phyloP scores from a whole-genome alignment of 371 early-diverging fungal species.

The Amoeboaphelidium protococcarum region DNA sequence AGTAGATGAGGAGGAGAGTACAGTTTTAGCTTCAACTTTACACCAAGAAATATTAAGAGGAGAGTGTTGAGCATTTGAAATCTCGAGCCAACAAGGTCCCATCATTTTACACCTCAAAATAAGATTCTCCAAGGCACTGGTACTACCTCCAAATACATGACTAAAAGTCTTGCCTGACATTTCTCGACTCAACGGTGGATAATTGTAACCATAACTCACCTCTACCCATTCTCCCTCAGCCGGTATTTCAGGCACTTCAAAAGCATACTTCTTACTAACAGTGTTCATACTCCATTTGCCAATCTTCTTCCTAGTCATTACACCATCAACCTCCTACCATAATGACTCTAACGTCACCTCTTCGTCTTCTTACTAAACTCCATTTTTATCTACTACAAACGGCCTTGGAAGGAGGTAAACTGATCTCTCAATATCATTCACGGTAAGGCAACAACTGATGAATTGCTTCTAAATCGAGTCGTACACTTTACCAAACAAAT shows the following conservation, averaged over 20 bases:
- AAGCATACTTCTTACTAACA: constrained; percentile 66
- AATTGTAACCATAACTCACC: constrained; percentile 18
- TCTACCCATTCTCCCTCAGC: constrained; percentile 55
- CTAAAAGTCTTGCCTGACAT: constrained; percentile 68
- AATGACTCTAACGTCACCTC: constrained; percentile 35
- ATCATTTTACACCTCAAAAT: constrained; percentile 73
- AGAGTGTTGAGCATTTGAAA: constrained; percentile 20
- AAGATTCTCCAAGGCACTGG: constrained; percentile 71
- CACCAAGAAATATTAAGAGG: constrained; percentile 47
- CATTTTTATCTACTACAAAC: constrained; percentile 20
- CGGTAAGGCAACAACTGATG: constrained; percentile 55
- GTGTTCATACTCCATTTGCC: constrained; percentile 24
- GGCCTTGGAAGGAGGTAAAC: constrained; percentile 58
- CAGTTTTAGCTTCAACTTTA: too few species aligned
- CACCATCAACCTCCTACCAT: constrained; percentile 34
- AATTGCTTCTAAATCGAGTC: too few species aligned
- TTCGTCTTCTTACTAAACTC: constrained; percentile 22
- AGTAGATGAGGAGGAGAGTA: too few species aligned
- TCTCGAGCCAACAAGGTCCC: constrained; percentile 86
- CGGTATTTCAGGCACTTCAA: constrained; percentile 64
- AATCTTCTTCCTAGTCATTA: constrained; percentile 28
- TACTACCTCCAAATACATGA: constrained; percentile 62
- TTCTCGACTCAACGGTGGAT: constrained; percentile 34
- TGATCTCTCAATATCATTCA: constrained; percentile 55
- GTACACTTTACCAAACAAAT: too few species aligned